Evolutionary conservation across 345 rosid genomes (phyloP), one percentile per base, ranked within the genome.

Genomic region (Heritiera fomes): DNA sequence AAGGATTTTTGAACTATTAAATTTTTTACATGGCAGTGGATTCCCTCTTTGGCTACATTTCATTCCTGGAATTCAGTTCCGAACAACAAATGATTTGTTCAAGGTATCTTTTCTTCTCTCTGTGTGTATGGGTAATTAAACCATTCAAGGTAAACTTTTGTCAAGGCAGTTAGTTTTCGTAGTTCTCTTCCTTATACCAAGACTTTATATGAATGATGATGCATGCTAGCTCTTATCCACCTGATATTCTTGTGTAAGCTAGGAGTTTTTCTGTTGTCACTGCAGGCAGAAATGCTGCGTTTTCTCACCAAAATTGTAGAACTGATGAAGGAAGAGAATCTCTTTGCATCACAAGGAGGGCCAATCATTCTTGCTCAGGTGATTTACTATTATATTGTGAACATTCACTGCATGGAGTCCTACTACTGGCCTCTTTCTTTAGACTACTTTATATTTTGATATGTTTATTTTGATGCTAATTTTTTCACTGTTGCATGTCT

Each of bases 311-410:
- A 90, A 80, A 85, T 89, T 71, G 91, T 89, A 14, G 80, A 71
- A 60, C 46, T 89, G 77, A 87, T 91, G 91, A 86, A 85, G 86
- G 84, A 84, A 41, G 91, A 87, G 73, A 82, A 80, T 69, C 92
- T 89, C 52, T 89, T 89, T 85, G 94, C 92, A 69, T 74, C 90
- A 17, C 91, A 89, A 80, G 94, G 92, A 77, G 92, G 94, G 67
- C 91, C 94, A n/a, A 86, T 89, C 81, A 89, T 89, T 80, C 91
- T 90, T 75, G 86, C 94, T 23, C 92, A 89, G 90, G 91, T 90
- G 75, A 79, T 75, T 43, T 63, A n/a, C 18, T 49, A 28, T 2
- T 67, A 55, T 55, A 18, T 40, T n/a, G n/a, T 56, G 61, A 56
- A 56, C 61, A 56, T 56, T 56, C 61, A n/a, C 28, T 56, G 28